These are phyloP conservation scores for Pseudocercospora eumusae DNA, from an alignment of 2,329 filamentous ascomycete species.

Conservation along the genomic window DNA sequence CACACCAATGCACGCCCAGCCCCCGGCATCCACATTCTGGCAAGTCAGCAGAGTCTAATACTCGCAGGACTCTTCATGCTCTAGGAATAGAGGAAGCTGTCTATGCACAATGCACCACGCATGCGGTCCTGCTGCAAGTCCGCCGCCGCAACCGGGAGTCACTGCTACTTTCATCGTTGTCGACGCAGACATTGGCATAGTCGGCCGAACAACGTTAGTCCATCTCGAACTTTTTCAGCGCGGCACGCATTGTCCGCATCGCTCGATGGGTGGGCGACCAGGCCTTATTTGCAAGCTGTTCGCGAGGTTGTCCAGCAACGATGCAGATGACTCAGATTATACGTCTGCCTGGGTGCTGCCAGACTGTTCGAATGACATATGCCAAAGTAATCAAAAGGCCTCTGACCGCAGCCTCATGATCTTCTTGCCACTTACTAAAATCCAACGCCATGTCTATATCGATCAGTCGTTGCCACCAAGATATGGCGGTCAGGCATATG, in stretches of 20 bases:
- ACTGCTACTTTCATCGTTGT: slow-evolving; percentile 3
- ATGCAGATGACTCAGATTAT: slow-evolving; percentile 25
- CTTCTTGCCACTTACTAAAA: slow-evolving; percentile 10
- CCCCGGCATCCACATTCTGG: not conserved
- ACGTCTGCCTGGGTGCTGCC: slow-evolving; percentile 11
- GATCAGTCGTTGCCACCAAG: slow-evolving; percentile 15
- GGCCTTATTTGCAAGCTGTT: slow-evolving; percentile 21
- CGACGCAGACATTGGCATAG: slow-evolving; percentile 7
- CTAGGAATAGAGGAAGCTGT: slow-evolving; percentile 11
- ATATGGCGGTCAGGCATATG: slow-evolving; percentile 14
- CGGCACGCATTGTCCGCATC: slow-evolving; percentile 13
- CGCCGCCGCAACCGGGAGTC: slow-evolving; percentile 3
- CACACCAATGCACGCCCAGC: slow-evolving; percentile 7
- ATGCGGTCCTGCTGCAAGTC: slow-evolving; percentile 9
- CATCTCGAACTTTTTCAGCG: slow-evolving; percentile 7
- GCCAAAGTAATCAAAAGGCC: slow-evolving; percentile 16
- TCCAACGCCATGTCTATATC: slow-evolving; percentile 12
- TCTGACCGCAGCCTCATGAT: slow-evolving; percentile 1
- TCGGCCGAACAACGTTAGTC: slow-evolving; percentile 12
- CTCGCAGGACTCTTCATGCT: not conserved
- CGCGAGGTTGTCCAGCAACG: slow-evolving; percentile 16
- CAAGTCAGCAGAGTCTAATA: slow-evolving; percentile 4
- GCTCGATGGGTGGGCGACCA: slow-evolving; percentile 9
- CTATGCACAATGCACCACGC: slow-evolving; percentile 1
- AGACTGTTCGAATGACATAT: slow-evolving; percentile 18